phyloP scores from a whole-genome alignment of 2,329 filamentous ascomycete species.

The Oidium heveae region DNA sequence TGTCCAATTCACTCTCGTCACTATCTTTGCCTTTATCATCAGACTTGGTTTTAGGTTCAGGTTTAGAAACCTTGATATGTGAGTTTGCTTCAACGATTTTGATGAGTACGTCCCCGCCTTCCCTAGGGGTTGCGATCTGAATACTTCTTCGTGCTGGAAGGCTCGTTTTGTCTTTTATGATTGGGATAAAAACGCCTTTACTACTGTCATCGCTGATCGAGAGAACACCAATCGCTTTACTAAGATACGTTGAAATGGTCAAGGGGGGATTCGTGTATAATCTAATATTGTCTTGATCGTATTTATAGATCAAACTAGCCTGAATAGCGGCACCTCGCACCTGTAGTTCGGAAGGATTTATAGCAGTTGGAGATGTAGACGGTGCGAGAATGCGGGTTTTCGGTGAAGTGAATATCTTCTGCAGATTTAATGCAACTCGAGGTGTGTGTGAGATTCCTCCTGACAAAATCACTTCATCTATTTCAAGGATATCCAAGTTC shows the following conservation, averaged over 20 bases:
- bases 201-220: slow-evolving; percentile 31
- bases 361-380: slow-evolving; percentile 46
- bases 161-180: slow-evolving; percentile 68
- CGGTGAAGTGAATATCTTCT: slow-evolving; percentile 53
- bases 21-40: slow-evolving; percentile 31
- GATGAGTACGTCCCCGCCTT: slow-evolving; percentile 69
- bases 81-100: slow-evolving; percentile 70
- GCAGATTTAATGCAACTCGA: slow-evolving; percentile 63
- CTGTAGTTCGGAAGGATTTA: slow-evolving; percentile 83
- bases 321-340: slow-evolving; percentile 86
- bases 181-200: slow-evolving; percentile 49
- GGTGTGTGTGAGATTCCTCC: slow-evolving; percentile 86
- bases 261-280: slow-evolving; percentile 91
- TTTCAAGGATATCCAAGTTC: slow-evolving; percentile 68
- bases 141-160: slow-evolving; percentile 70
- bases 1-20: slow-evolving; percentile 31
- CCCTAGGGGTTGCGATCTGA: slow-evolving; percentile 49
- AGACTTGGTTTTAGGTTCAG: slow-evolving; percentile 49
- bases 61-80: slow-evolving; percentile 82
- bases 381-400: slow-evolving; percentile 55
- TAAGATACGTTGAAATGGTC: slow-evolving; percentile 76
- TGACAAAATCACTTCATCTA: slow-evolving; percentile 82
- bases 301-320: slow-evolving; percentile 81
- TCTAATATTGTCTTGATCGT: slow-evolving; percentile 78
- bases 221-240: slow-evolving; percentile 70